Evolutionary conservation across 768 basidiomycete species (phyloP).

Genomic region (Austroboletus festivus): DNA sequence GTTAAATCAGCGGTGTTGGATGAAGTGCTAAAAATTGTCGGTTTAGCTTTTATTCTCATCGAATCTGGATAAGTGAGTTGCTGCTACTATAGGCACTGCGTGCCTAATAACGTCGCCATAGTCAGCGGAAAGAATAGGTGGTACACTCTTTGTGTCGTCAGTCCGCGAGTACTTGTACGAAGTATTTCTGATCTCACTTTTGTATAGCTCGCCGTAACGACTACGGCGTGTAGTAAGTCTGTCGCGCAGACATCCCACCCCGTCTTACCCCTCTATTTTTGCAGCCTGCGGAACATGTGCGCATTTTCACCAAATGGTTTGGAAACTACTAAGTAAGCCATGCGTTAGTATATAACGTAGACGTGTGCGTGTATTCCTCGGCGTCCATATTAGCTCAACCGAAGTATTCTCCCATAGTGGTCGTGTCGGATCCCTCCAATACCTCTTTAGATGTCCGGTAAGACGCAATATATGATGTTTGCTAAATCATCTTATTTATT

Average conservation of each 20-base stretch:
- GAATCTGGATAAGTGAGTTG: conserved; percentile 14
- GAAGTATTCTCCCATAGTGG: background rate
- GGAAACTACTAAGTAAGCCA: background rate
- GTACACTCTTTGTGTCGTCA: conserved; percentile 9
- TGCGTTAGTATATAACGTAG: background rate
- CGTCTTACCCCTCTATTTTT: background rate
- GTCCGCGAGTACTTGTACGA: background rate
- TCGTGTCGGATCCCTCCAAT: conserved; percentile 2
- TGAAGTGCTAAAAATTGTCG: background rate
- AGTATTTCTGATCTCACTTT: background rate
- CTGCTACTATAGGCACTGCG: too few species aligned
- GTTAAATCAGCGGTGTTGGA: background rate
- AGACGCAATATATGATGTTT: too few species aligned
- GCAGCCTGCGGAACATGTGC: conserved; percentile 8
- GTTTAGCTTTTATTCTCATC: conserved; percentile 15
- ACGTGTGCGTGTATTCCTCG: conserved; percentile 6
- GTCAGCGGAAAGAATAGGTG: conserved; percentile 17
- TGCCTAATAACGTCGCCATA: background rate
- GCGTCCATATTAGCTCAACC: background rate
- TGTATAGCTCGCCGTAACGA: background rate
- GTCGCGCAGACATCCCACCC: background rate
- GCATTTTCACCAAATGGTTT: background rate
- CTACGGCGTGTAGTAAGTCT: conserved; percentile 1
- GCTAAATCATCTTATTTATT: background rate
- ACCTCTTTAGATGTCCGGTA: background rate